Base-by-base conservation (phyloP, 352 stramenopile genomes). In the Phytopythium kandeliae region DNA sequence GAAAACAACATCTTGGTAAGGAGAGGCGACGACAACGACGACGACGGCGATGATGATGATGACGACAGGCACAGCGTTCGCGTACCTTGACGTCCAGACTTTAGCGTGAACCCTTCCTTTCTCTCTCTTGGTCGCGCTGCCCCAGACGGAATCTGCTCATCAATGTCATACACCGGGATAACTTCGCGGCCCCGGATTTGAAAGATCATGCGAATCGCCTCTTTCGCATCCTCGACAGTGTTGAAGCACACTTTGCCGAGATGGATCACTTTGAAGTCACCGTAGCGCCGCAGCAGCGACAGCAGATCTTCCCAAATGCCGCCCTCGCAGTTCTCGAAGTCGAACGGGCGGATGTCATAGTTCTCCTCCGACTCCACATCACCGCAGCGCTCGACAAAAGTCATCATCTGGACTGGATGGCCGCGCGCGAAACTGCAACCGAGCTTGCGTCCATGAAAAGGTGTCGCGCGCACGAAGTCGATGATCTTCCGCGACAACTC, bases 371-470 rank as follows among this genome's bases (percentile, higher is more conserved):
- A 62, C 30, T 67, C 67, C 9, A 35, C 66, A 25, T 69, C 63
- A 19, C 59, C 48, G 46, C 61, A 52, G 25, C 68, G 58, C 44
- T 87, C 73, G 22, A 89, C 62, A 67, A 92, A 92, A 26, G 76
- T 34, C 36, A 92, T 34, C 26, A 74, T 87, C 8, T 75, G 53
- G 36, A 83, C 83, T 25, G 78, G 67, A 2, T 78, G 81, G 0
- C 78, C 81, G 47, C 78, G 78, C 31, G 81, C 81, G 55, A 86
- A 92, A 58, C 88, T 83, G 4, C 65, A 74, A 21, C 83, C 73
- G 28, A 92, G 56, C 26, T 84, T 56, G 0, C 65, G 65, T 5
- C 66, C 68, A 12, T 58, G 60, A 8, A 74, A 80, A 43, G 77
- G 72, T 37, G 65, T 67, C 3, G 40, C 55, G 7, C 52, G 57